Percentiles rank a stretch among this genome's conserved stretches.
Evolutionary conservation across 2,329 filamentous ascomycete species (phyloP).

Genomic region (Pestalotiopsis sp.): DNA sequence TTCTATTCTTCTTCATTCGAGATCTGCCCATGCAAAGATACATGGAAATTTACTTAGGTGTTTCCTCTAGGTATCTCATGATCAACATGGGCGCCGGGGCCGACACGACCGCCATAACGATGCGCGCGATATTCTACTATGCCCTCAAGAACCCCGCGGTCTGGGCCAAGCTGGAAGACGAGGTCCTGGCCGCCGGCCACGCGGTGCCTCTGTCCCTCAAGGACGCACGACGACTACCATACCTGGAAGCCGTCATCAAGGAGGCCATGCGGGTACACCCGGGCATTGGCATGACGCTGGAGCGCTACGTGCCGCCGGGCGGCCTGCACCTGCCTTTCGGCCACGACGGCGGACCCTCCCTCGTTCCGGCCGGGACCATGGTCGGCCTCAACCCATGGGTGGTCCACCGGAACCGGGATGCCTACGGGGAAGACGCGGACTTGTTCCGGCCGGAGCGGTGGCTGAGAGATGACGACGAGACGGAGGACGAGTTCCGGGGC

Average conservation of each 20-base stretch:
- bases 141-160: slow-evolving; percentile 34
- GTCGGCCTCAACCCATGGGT: slow-evolving; percentile 2
- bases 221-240: slow-evolving; percentile 20
- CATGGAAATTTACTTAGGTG: background rate
- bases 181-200: slow-evolving; percentile 30
- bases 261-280: slow-evolving; percentile 55
- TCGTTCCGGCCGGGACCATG: slow-evolving; percentile 25
- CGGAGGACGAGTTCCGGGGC: slow-evolving; percentile 36
- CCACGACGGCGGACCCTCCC: slow-evolving; percentile 21
- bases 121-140: slow-evolving; percentile 39
- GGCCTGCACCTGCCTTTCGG: slow-evolving; percentile 41
- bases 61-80: slow-evolving; percentile 21
- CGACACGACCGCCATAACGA: slow-evolving; percentile 38
- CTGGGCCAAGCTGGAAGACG: slow-evolving; percentile 32
- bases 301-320: slow-evolving; percentile 50
- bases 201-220: background rate
- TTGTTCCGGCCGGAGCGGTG: slow-evolving; percentile 12
- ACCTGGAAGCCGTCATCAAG: slow-evolving; percentile 54
- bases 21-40: too few relatives aligned
- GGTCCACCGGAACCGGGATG: background rate
- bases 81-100: slow-evolving; percentile 36
- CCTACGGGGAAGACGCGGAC: background rate
- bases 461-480: background rate
- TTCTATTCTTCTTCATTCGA: too few relatives aligned
- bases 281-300: slow-evolving; percentile 47